Conservation (phyloP, 192 early-diverging fungal species). For the Umbelopsis sp. region DNA sequence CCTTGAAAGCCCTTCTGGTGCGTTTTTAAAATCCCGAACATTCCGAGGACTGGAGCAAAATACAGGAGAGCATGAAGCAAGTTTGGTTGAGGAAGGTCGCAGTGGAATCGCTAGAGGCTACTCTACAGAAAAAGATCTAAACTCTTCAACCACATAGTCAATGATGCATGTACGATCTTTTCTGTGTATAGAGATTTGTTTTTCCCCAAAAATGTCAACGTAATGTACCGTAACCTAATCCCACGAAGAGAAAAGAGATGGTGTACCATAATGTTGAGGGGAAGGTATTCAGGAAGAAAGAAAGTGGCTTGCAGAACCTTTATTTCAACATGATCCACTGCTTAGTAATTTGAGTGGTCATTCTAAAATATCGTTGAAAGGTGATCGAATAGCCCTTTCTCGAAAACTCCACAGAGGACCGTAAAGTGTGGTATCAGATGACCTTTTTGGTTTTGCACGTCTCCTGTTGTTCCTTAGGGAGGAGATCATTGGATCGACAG, state of each 20-base stretch:
- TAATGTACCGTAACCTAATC: neutral
- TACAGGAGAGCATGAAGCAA: slow-evolving; percentile 62
- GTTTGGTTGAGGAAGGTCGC: slow-evolving; percentile 69
- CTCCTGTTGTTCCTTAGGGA: neutral
- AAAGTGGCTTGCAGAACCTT: neutral
- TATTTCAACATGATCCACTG: neutral
- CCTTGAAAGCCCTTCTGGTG: slow-evolving; percentile 60
- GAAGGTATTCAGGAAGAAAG: neutral
- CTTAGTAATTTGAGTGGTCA: neutral
- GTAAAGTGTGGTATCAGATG: neutral
- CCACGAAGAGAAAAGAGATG: neutral
- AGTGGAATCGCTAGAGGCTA: slow-evolving; percentile 89
- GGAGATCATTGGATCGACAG: slow-evolving; percentile 9
- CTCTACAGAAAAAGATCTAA: slow-evolving; percentile 42
- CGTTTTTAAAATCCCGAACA: slow-evolving; percentile 56
- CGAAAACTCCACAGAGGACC: neutral
- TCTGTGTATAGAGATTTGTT: too few species aligned
- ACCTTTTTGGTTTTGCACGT: neutral
- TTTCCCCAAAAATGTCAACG: neutral
- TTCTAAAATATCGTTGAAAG: neutral
- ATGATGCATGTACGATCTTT: too few species aligned
- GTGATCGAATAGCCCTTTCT: neutral
- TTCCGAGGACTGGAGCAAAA: slow-evolving; percentile 83
- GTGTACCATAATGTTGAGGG: neutral
- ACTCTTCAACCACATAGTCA: neutral